Conservation (phyloP, 768 basidiomycete species). For the Hebeloma cylindrosporum region DNA sequence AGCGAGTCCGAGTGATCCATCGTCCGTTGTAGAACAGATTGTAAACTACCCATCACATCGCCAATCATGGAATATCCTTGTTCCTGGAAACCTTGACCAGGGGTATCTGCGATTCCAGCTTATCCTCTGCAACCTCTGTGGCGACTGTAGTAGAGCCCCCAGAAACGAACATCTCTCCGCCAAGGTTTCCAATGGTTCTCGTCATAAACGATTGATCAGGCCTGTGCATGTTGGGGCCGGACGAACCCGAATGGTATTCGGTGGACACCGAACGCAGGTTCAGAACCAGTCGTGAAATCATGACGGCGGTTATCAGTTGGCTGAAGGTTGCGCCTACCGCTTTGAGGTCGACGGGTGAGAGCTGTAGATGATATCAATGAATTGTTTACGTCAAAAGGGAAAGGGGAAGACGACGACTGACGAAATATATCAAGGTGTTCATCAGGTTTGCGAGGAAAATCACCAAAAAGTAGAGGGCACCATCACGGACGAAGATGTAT, state of each 20-base stretch:
- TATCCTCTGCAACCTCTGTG: too few species aligned
- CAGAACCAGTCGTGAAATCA: slow-evolving; percentile 23
- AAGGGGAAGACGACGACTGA: slow-evolving; percentile 3
- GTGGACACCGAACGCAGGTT: slow-evolving; percentile 17
- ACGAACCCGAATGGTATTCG: background rate
- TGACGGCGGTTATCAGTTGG: slow-evolving; percentile 23
- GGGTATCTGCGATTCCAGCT: too few species aligned
- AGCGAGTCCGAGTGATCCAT: too few species aligned
- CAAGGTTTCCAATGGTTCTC: background rate
- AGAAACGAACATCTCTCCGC: background rate
- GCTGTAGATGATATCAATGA: slow-evolving; percentile 4
- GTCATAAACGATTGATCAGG: background rate
- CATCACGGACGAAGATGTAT: slow-evolving; percentile 12
- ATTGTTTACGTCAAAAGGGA: background rate
- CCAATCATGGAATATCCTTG: too few species aligned
- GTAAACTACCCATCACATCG: too few species aligned
- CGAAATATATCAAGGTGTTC: slow-evolving; percentile 26
- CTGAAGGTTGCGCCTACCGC: slow-evolving; percentile 26
- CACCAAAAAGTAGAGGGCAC: slow-evolving; percentile 22
- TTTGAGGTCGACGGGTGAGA: slow-evolving; percentile 21
- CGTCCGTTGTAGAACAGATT: too few species aligned
- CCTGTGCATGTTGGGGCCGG: too few species aligned
- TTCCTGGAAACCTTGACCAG: too few species aligned
- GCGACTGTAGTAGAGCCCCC: too few species aligned
- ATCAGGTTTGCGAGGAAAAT: slow-evolving; percentile 25